Conservation (phyloP, 1,139 yeast genomes). For the Hemisphaericaspora xylofermentans region DNA sequence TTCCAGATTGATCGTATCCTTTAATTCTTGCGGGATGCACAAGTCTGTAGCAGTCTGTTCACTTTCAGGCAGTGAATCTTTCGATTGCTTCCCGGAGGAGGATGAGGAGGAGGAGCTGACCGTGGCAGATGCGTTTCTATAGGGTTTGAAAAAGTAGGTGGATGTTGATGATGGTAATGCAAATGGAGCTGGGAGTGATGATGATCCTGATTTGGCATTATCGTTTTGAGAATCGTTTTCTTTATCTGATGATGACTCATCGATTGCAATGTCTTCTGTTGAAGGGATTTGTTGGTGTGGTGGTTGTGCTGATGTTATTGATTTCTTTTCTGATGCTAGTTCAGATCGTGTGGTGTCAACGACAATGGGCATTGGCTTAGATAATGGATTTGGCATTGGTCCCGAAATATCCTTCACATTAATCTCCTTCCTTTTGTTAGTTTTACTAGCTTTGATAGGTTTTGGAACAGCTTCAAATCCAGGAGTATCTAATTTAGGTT, state of each 20-base stretch:
- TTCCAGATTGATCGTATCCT: conserved; percentile 40
- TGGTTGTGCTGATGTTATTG: not conserved
- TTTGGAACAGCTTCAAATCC: conserved; percentile 9
- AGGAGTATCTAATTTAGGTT: conserved; percentile 9
- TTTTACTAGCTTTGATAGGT: not conserved
- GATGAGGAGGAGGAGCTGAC: no score
- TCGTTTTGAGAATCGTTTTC: not conserved
- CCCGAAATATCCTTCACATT: not conserved
- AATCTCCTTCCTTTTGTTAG: no score
- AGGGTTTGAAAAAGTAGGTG: conserved; percentile 39
- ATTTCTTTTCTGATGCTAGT: not conserved
- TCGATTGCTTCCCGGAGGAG: conserved; percentile 3
- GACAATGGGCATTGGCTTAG: no score
- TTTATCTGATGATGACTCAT: not conserved
- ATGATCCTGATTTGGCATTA: conserved; percentile 15
- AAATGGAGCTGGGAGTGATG: conserved; percentile 37
- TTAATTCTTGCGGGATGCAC: conserved; percentile 35
- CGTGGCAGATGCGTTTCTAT: conserved; percentile 18
- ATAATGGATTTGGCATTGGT: not conserved
- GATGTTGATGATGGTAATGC: conserved; percentile 50
- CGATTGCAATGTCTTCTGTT: no score
- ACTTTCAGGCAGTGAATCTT: not conserved
- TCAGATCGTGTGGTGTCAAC: no score
- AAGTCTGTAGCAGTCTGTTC: conserved; percentile 20
- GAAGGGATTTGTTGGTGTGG: no score